A percentile compares a stretch with the other conserved stretches of the same genome.
phyloP scores from a whole-genome alignment of 768 basidiomycete genomes.

The Calocera cornea region DNA sequence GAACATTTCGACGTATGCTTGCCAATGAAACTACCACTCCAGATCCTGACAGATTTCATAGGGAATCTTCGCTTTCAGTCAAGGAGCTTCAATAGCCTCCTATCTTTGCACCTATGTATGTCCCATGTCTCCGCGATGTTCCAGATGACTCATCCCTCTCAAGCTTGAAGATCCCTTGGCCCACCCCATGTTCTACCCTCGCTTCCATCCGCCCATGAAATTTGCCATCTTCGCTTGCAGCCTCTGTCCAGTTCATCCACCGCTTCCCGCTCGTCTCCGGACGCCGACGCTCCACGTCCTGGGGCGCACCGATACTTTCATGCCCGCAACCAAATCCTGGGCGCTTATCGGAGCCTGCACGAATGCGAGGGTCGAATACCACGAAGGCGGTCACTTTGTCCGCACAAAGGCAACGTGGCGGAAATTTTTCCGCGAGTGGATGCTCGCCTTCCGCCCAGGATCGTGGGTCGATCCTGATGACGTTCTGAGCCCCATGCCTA shows the following conservation, averaged over 20 bases:
- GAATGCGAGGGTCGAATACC: neutral
- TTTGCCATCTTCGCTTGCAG: neutral
- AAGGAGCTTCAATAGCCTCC: neutral
- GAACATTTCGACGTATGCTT: neutral
- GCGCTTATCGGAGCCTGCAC: neutral
- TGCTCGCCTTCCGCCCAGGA: neutral
- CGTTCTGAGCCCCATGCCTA: neutral
- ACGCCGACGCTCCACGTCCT: neutral
- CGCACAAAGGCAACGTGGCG: neutral
- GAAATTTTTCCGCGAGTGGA: neutral
- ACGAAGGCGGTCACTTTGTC: neutral
- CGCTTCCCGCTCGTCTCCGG: neutral
- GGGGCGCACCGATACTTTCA: neutral
- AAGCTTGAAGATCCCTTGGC: neutral
- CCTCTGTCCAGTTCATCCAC: neutral
- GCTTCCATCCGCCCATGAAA: neutral
- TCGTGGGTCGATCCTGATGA: neutral
- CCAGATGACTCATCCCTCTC: neutral
- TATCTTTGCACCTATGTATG: slow-evolving; percentile 1
- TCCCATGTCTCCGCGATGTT: neutral
- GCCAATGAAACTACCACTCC: neutral
- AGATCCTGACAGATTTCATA: neutral
- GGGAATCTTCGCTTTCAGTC: slow-evolving; percentile 4
- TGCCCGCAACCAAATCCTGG: neutral
- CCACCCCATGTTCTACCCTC: neutral